Conservation (phyloP, 2,329 filamentous ascomycete species). For the Endocalyx cinctus region DNA sequence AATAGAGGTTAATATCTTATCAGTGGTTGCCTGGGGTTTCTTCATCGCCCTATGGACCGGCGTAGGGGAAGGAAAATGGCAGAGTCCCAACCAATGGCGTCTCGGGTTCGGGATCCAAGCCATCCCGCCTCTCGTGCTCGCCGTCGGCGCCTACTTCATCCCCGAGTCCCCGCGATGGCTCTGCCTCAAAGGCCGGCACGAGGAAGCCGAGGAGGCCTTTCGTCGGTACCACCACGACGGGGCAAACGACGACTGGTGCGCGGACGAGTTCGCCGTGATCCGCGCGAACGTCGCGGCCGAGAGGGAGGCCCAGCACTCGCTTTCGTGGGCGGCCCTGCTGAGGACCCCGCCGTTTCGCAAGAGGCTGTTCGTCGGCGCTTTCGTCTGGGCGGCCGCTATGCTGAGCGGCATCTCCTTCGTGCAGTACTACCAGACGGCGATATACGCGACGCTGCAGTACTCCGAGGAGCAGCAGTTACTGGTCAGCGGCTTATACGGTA, state of each 20-base stretch:
- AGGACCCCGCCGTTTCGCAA: constrained; percentile 30
- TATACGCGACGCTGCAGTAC: constrained; percentile 36
- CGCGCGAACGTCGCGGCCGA: constrained; percentile 33
- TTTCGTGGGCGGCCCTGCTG: constrained; percentile 30
- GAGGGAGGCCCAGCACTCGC: constrained; percentile 17
- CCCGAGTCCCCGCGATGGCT: constrained; percentile 34
- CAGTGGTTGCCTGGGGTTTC: constrained; percentile 38
- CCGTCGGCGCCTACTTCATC: constrained; percentile 30
- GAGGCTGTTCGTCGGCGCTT: constrained; percentile 33
- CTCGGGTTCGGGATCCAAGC: constrained; percentile 34
- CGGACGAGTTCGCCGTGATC: constrained; percentile 28
- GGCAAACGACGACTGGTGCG: constrained; percentile 32
- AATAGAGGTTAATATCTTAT: not conserved
- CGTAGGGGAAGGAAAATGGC: constrained; percentile 33
- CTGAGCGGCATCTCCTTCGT: constrained; percentile 38
- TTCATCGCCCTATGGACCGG: constrained; percentile 36
- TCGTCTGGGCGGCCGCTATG: constrained; percentile 39
- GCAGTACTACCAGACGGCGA: constrained; percentile 38
- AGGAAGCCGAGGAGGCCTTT: constrained; percentile 31
- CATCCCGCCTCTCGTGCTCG: constrained; percentile 30
- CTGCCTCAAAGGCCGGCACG: constrained; percentile 29
- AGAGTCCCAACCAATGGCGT: constrained; percentile 33
- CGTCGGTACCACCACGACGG: constrained; percentile 30
- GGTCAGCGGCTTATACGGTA: constrained; percentile 35
- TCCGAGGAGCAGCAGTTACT: constrained; percentile 32